These are phyloP conservation scores for Podila epicladia DNA, from an alignment of 192 early-diverging fungal species.

Conservation along the genomic window DNA sequence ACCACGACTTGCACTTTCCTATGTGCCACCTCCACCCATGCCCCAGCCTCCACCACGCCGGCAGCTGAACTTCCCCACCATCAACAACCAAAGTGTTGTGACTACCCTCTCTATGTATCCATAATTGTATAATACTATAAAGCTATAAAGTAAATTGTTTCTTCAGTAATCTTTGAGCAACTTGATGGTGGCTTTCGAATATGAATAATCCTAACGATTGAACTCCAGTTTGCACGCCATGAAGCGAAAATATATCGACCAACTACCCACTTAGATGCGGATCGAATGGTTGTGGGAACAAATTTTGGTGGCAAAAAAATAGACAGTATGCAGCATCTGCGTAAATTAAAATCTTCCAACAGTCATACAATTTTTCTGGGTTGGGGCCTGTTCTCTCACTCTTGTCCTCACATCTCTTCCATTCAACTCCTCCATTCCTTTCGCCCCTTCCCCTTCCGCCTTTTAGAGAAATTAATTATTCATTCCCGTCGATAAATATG, in stretches of 20 bases:
- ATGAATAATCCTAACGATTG: too few relatives aligned
- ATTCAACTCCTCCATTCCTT: not conserved
- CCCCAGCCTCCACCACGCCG: slow-evolving; percentile 46
- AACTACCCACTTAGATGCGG: too few relatives aligned
- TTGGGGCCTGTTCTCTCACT: not conserved
- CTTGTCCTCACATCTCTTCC: not conserved
- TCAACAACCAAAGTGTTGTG: slow-evolving; percentile 54
- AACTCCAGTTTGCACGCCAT: not conserved
- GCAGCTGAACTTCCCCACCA: slow-evolving; percentile 41
- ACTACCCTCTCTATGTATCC: slow-evolving; percentile 51
- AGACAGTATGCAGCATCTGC: not conserved
- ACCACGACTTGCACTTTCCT: slow-evolving; percentile 47
- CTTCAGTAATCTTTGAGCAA: too few relatives aligned
- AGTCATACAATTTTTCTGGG: too few relatives aligned
- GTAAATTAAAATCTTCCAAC: not conserved
- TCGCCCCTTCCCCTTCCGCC: not conserved
- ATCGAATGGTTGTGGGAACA: too few relatives aligned
- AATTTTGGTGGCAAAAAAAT: too few relatives aligned
- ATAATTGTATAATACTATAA: not conserved
- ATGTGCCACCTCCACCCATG: slow-evolving; percentile 42
- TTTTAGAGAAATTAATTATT: not conserved
- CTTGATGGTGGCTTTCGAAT: too few relatives aligned
- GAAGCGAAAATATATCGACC: not conserved
- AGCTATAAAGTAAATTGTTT: not conserved
- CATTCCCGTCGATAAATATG: slow-evolving; percentile 1